phyloP scores from a whole-genome alignment of 495 filamentous ascomycete genomes.

The Hyaloscypha hepaticicola region DNA sequence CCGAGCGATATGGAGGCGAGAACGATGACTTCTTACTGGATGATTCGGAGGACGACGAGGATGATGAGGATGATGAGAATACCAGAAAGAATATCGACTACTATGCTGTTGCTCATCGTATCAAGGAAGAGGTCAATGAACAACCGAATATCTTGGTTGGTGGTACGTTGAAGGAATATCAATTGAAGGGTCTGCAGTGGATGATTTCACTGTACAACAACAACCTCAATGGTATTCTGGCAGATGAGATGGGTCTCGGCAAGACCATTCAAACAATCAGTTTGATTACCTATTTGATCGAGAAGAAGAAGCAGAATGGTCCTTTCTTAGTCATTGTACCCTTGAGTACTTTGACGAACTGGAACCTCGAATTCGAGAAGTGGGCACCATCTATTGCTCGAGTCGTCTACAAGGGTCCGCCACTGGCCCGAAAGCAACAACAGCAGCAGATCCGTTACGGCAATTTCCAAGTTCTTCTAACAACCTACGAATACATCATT shows the following conservation, averaged over 20 bases:
- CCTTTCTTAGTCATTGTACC: slow-evolving; percentile 97
- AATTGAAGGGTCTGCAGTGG: slow-evolving; percentile 97
- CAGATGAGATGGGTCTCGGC: slow-evolving; percentile 99
- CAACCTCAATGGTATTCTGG: slow-evolving; percentile 97
- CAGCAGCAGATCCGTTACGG: slow-evolving; percentile 93
- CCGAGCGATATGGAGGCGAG: slow-evolving; percentile 67
- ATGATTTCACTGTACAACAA: slow-evolving; percentile 99
- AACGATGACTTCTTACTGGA: slow-evolving; percentile 58
- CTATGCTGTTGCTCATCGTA: slow-evolving; percentile 94
- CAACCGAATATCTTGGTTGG: slow-evolving; percentile 87
- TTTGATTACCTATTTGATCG: slow-evolving; percentile 94
- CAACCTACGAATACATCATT: slow-evolving; percentile 99
- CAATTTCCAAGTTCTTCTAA: slow-evolving; percentile 92
- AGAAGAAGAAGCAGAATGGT: slow-evolving; percentile 88
- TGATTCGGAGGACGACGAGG: slow-evolving; percentile 48
- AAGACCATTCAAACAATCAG: slow-evolving; percentile 99
- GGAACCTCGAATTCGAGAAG: slow-evolving; percentile 98
- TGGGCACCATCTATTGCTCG: slow-evolving; percentile 87
- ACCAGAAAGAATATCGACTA: slow-evolving; percentile 84
- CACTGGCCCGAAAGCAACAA: slow-evolving; percentile 82
- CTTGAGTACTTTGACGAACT: slow-evolving; percentile 94
- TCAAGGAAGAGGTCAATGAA: slow-evolving; percentile 82
- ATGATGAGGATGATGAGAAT: slow-evolving; percentile 68
- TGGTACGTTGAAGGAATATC: slow-evolving; percentile 93
- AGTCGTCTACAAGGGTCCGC: slow-evolving; percentile 96